Base-by-base conservation (phyloP, 1,284 basidiomycete species). In the Cutaneotrichosporon cutaneum region DNA sequence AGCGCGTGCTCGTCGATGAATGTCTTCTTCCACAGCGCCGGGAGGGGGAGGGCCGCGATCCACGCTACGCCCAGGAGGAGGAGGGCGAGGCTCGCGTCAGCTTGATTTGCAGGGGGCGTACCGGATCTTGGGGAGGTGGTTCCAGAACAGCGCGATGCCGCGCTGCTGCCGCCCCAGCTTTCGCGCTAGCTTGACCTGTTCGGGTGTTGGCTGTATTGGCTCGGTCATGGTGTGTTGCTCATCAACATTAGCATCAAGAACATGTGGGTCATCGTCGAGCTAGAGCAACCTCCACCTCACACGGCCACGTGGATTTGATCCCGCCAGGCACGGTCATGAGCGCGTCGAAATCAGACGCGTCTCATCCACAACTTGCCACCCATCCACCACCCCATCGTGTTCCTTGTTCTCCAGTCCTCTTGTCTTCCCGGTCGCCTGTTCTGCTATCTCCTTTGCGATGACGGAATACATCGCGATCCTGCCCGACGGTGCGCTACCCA, bases 1-100 rank as follows among this genome's bases (percentile, higher is more conserved):
- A 97, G 81, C 0, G 94, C 94, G 77, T 97, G 94, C 81, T 97
- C 94, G 74, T 94, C 92, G 52, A 94, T 88, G 74, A 91, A 94
- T 18, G 87, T 89, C 5, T 80, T 75, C 69, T 87, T 83, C 18
- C 87, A 88, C 4, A 94, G 82, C 2, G 80, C 75, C 18, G 85
- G 82, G 16, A 84, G 82, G 5, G 92, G 92, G 56, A 94, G 82
- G 11, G 84, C 77, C 6, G 87, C 65, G 75, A 94, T 83, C 90
- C 92, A 94, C 26, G 84, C 59, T 74, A 89, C 86, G 16, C 91
- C 90, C 14, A 82, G 75, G 27, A 83, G 59, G 47, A 90, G 84
- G 27, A 94, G 77, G 10, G 58, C 16, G 3, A 60, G 21, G 7
- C 64, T 66, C 51, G 11, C 26, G 62, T 61, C 48, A 59, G 56